Percentiles rank a stretch among this genome's conserved stretches.
Conservation (phyloP, 495 filamentous ascomycete species). For the Xylaria palmicola region DNA sequence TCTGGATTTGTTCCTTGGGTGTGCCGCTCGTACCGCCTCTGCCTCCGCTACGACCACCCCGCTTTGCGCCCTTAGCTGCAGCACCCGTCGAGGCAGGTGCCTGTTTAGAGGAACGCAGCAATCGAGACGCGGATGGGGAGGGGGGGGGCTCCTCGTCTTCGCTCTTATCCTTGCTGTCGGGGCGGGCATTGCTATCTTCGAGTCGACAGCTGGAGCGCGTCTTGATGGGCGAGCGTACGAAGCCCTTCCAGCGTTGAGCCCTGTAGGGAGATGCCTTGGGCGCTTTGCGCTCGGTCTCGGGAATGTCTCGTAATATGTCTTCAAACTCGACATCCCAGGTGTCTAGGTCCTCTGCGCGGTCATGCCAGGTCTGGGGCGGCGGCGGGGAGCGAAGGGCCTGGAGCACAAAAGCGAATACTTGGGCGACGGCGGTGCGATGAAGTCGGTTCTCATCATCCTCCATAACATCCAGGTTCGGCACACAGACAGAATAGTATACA, state of each 20-base stretch:
- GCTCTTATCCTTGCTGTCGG: conserved; percentile 15
- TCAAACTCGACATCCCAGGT: conserved; percentile 42
- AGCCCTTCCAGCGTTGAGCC: conserved; percentile 26
- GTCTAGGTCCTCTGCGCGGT: conserved; percentile 29
- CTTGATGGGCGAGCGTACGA: conserved; percentile 28
- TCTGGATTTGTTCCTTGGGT: conserved; percentile 8
- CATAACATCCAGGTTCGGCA: conserved; percentile 40
- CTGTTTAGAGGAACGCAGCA: conserved; percentile 14
- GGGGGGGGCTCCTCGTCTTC: conserved; percentile 23
- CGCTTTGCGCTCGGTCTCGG: conserved; percentile 26
- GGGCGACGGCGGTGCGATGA: conserved; percentile 43
- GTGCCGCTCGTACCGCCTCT: conserved; percentile 14
- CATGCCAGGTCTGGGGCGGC: conserved; percentile 42
- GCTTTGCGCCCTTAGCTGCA: conserved; percentile 8
- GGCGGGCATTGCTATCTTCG: neutral
- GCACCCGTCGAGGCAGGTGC: conserved; percentile 19
- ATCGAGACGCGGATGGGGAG: conserved; percentile 21
- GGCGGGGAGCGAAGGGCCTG: conserved; percentile 36
- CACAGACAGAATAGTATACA: conserved; percentile 39
- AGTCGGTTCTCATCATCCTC: conserved; percentile 35
- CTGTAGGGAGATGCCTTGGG: conserved; percentile 30
- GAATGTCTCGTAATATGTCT: conserved; percentile 34
- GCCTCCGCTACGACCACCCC: conserved; percentile 16
- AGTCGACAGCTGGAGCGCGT: conserved; percentile 17
- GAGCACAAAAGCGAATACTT: conserved; percentile 49